Evolutionary conservation across 2,329 filamentous ascomycete genomes (phyloP).

Genomic region (Chaetomium sp.): DNA sequence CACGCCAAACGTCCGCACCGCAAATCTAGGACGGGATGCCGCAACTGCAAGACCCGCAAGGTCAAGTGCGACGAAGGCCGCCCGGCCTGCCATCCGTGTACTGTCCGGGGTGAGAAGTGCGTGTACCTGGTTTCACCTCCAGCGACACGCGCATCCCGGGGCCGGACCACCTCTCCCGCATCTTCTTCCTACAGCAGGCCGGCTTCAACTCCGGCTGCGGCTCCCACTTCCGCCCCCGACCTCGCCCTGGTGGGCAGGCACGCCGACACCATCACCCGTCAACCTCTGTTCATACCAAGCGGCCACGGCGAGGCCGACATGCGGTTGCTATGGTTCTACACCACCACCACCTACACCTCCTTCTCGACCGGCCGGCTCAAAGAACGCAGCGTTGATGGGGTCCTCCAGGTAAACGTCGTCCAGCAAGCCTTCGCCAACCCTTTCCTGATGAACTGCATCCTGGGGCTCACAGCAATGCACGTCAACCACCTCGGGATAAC

Average conservation of each 20-base stretch:
- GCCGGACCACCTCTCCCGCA: slow-evolving; percentile 28
- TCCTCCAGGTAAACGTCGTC: slow-evolving; percentile 52
- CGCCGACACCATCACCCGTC: slow-evolving; percentile 29
- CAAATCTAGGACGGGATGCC: slow-evolving; percentile 57
- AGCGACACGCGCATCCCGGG: neutral
- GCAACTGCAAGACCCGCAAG: slow-evolving; percentile 58
- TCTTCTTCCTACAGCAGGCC: slow-evolving; percentile 11
- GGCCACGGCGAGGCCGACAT: slow-evolving; percentile 49
- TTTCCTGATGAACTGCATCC: slow-evolving; percentile 59
- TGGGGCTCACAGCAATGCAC: slow-evolving; percentile 55
- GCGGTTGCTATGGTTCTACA: slow-evolving; percentile 60
- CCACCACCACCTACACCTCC: slow-evolving; percentile 48
- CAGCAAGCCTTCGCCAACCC: slow-evolving; percentile 54
- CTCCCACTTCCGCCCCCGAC: neutral
- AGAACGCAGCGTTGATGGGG: slow-evolving; percentile 43
- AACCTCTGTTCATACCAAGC: slow-evolving; percentile 43
- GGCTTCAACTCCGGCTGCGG: neutral
- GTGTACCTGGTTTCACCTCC: slow-evolving; percentile 41
- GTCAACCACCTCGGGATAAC: slow-evolving; percentile 43
- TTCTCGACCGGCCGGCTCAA: slow-evolving; percentile 48
- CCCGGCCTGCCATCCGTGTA: slow-evolving; percentile 54
- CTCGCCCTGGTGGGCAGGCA: slow-evolving; percentile 21
- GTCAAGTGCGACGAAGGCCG: slow-evolving; percentile 56
- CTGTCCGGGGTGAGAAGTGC: slow-evolving; percentile 51
- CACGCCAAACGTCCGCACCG: slow-evolving; percentile 56